Percentiles rank a stretch among this genome's conserved stretches.
Conservation (phyloP, 306 rosid species). For the Pterocarpus santalinus region DNA sequence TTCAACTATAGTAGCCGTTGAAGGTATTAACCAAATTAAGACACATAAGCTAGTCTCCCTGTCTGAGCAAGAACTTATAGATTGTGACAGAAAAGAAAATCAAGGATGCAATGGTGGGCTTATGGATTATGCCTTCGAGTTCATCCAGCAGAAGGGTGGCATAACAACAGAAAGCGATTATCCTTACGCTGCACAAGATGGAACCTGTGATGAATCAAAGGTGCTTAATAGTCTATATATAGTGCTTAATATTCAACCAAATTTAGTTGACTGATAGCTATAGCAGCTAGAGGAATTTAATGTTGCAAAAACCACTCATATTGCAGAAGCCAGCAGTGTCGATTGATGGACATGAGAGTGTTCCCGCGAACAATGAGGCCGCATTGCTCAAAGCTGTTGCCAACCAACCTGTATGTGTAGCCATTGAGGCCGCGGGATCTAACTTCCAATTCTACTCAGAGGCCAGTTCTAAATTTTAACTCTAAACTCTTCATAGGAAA, state of each 20-base stretch:
- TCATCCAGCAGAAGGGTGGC: conserved; percentile 58
- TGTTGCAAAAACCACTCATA: background rate
- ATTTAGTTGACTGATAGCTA: background rate
- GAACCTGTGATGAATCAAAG: conserved; percentile 54
- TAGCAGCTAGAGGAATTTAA: background rate
- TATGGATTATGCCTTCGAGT: conserved; percentile 62
- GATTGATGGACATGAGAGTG: conserved; percentile 62
- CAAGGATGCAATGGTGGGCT: conserved; percentile 66
- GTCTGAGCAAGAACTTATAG: conserved; percentile 65
- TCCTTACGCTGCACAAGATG: conserved; percentile 55
- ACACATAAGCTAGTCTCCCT: conserved; percentile 55
- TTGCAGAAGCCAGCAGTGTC: conserved; percentile 54
- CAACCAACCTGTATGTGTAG: conserved; percentile 65
- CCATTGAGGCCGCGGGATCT: conserved; percentile 58
- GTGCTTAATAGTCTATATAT: conserved; percentile 7
- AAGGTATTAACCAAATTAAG: conserved; percentile 65
- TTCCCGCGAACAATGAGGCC: conserved; percentile 51
- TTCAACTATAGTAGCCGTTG: conserved; percentile 62
- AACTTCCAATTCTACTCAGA: conserved; percentile 63
- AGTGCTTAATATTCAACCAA: background rate
- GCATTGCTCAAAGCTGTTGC: conserved; percentile 60
- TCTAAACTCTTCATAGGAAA: background rate
- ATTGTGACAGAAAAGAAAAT: conserved; percentile 55
- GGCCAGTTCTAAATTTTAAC: conserved; percentile 35
- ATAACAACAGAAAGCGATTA: conserved; percentile 53